Evolutionary conservation across 2,329 filamentous ascomycete genomes (phyloP).

Genomic region (Fusarium graminum): DNA sequence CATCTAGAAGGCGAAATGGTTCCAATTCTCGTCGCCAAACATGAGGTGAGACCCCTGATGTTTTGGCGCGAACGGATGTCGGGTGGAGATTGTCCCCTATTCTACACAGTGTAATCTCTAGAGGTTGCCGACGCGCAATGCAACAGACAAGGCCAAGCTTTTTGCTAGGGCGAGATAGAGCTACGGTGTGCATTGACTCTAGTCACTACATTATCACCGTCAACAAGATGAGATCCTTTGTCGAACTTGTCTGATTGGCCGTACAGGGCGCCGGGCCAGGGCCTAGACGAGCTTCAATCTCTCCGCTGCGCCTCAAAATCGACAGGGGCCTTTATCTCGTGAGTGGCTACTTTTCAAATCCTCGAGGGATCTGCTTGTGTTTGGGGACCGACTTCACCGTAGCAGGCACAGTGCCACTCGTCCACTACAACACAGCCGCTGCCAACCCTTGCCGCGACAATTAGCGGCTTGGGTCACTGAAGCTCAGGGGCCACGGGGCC

Average conservation of each 20-base stretch:
- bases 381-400: constrained; percentile 23
- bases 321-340: constrained; percentile 27
- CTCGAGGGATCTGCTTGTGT: constrained; percentile 25
- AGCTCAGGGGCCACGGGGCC: constrained; percentile 26
- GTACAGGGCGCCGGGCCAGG: constrained; percentile 21
- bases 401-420: constrained; percentile 29
- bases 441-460: constrained; percentile 34
- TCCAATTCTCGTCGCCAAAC: constrained; percentile 15
- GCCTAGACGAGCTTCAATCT: constrained; percentile 48
- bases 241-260: constrained; percentile 39
- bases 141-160: constrained; percentile 10
- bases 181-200: constrained; percentile 38
- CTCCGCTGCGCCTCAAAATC: constrained; percentile 44
- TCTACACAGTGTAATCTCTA: constrained; percentile 40
- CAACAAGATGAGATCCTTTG: constrained; percentile 46
- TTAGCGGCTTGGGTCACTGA: constrained; percentile 36
- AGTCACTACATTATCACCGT: constrained; percentile 45
- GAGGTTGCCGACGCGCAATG: constrained; percentile 23
- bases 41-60: constrained; percentile 34
- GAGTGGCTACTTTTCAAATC: constrained; percentile 25
- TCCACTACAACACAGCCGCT: constrained; percentile 28
- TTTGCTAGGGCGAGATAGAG: constrained; percentile 23
- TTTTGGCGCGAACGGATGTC: constrained; percentile 40
- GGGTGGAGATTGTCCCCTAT: constrained; percentile 50
- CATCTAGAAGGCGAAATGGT: constrained; percentile 31